Percentiles rank a stretch among this genome's conserved stretches.
These are phyloP conservation scores for Diddensiella santjacobensis DNA, from an alignment of 805 yeast species.

Conservation along the genomic window DNA sequence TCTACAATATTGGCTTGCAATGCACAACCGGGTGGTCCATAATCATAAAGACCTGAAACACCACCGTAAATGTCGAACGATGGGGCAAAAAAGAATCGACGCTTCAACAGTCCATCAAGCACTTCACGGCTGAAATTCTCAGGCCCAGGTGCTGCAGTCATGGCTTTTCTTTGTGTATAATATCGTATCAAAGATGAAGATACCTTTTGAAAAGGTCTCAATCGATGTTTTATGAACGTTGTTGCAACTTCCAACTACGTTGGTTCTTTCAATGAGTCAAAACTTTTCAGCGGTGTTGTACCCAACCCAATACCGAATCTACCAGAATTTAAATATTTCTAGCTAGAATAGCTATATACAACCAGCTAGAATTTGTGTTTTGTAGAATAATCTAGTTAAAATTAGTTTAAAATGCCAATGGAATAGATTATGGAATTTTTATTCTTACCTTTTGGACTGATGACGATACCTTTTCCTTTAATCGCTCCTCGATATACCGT, in stretches of 20 bases:
- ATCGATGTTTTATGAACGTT: background rate
- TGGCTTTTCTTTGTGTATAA: background rate
- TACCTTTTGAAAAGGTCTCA: background rate
- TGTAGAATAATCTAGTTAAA: constrained; percentile 22
- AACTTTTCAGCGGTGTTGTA: background rate
- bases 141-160: constrained; percentile 2
- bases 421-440: no score
- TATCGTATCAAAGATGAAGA: background rate
- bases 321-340: no score
- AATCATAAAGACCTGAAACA: constrained; percentile 95
- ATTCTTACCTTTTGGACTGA: constrained; percentile 56
- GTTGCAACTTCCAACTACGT: no score
- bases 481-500: constrained; percentile 86
- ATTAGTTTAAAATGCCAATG: constrained; percentile 1
- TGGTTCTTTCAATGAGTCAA: background rate
- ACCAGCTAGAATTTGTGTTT: constrained; percentile 19
- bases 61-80: constrained; percentile 98
- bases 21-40: constrained; percentile 99
- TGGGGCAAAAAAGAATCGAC: constrained; percentile 97
- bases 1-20: constrained; percentile 94
- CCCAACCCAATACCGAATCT: background rate
- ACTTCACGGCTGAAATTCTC: constrained; percentile 70
- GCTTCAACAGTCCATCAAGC: constrained; percentile 84
- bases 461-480: constrained; percentile 88
- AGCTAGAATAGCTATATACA: background rate